phyloP scores from a whole-genome alignment of 768 basidiomycete species.

The Symmetrospora coprosmae region DNA sequence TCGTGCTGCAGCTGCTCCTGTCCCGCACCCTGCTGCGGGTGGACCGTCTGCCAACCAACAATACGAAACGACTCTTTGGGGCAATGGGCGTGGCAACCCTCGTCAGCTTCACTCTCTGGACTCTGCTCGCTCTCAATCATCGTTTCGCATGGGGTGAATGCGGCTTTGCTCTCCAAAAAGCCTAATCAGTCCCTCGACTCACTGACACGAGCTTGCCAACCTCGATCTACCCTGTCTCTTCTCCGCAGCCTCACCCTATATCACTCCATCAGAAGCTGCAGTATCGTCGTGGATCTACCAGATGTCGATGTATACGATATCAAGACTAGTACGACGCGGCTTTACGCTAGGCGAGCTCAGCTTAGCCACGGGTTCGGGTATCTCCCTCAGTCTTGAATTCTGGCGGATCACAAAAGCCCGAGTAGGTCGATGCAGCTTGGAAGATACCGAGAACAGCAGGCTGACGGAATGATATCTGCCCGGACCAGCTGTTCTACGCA shows the following conservation, averaged over 20 bases:
- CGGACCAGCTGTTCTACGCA: conserved; percentile 36
- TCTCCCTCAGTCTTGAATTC: conserved; percentile 70
- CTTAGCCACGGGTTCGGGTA: conserved; percentile 74
- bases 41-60: conserved; percentile 29
- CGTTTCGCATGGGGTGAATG: conserved; percentile 36
- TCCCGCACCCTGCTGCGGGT: conserved; percentile 28
- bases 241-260: neutral
- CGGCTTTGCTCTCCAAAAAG: too few species aligned
- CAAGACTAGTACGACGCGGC: conserved; percentile 79
- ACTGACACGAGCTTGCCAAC: neutral
- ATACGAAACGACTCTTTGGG: conserved; percentile 32
- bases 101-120: conserved; percentile 22
- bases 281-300: conserved; percentile 60
- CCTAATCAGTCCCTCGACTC: too few species aligned
- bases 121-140: conserved; percentile 24
- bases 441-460: too few species aligned
- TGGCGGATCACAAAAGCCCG: conserved; percentile 67
- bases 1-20: conserved; percentile 29
- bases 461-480: neutral
- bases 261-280: conserved; percentile 28
- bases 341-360: conserved; percentile 91
- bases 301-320: conserved; percentile 71
- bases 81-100: conserved; percentile 25
- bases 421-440: conserved; percentile 43
- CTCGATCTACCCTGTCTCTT: too few species aligned